These are phyloP conservation scores for Areca catechu DNA, from an alignment of 176 grass and related monocot species.

Conservation along the genomic window DNA sequence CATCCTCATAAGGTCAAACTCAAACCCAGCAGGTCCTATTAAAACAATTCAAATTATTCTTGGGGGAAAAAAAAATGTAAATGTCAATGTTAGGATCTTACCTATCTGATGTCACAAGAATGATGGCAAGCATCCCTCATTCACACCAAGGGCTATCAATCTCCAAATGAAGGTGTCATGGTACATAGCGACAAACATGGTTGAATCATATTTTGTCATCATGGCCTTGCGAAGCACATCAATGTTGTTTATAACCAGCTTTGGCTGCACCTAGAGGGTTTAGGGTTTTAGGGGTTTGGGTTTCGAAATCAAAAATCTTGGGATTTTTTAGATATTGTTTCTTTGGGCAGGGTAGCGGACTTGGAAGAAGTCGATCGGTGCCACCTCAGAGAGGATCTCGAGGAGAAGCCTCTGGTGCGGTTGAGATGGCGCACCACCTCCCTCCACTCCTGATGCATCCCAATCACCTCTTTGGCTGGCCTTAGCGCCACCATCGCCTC, in stretches of 20 bases:
- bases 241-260: slow-evolving; percentile 90
- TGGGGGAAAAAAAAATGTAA: neutral
- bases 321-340: neutral
- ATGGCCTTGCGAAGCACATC: slow-evolving; percentile 57
- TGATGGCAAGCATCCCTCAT: slow-evolving; percentile 61
- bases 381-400: slow-evolving; percentile 59
- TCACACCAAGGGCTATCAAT: too few relatives aligned
- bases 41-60: neutral
- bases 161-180: too few relatives aligned
- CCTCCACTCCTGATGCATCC: slow-evolving; percentile 63
- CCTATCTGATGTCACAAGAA: slow-evolving; percentile 85
- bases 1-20: too few relatives aligned
- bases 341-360: slow-evolving; percentile 2
- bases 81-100: slow-evolving; percentile 5
- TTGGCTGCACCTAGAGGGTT: neutral
- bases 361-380: slow-evolving; percentile 73
- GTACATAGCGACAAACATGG: too few relatives aligned
- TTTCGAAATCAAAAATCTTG: too few relatives aligned
- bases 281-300: too few relatives aligned
- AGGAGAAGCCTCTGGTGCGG: slow-evolving; percentile 40
- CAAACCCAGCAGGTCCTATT: too few relatives aligned
- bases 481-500: slow-evolving; percentile 49
- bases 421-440: slow-evolving; percentile 62
- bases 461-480: slow-evolving; percentile 69
- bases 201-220: too few relatives aligned